A percentile compares a stretch with the other conserved stretches of the same genome.
Conservation (phyloP, 495 filamentous ascomycete species). For the Neurospora pannonica region DNA sequence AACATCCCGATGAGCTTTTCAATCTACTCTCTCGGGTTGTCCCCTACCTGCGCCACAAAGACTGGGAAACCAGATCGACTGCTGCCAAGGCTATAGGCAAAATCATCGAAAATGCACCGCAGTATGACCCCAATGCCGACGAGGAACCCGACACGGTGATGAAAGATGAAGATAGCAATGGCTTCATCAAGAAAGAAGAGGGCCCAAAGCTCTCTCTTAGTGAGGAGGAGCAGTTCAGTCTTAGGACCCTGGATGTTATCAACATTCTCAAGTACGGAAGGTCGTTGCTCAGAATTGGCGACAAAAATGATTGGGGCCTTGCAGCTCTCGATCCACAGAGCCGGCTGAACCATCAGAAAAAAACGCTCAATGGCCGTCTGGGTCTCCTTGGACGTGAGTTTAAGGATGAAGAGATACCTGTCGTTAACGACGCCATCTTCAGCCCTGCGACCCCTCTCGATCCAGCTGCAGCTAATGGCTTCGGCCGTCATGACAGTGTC, state of each 20-base stretch:
- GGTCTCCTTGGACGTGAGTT: constrained; percentile 74
- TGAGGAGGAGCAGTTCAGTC: constrained; percentile 41
- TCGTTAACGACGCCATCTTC: constrained; percentile 26
- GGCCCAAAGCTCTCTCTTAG: background rate
- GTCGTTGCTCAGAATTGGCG: constrained; percentile 69
- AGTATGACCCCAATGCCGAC: constrained; percentile 76
- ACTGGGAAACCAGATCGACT: constrained; percentile 90
- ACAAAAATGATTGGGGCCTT: constrained; percentile 65
- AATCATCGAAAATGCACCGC: constrained; percentile 80
- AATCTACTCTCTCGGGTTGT: constrained; percentile 93
- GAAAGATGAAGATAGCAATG: constrained; percentile 38
- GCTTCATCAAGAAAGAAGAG: constrained; percentile 43
- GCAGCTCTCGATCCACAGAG: constrained; percentile 71
- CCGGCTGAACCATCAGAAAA: constrained; percentile 78
- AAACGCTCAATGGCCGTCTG: constrained; percentile 69
- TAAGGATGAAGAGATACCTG: constrained; percentile 68
- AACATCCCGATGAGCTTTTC: constrained; percentile 94
- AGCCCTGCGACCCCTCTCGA: constrained; percentile 36
- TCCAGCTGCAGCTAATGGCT: constrained; percentile 30
- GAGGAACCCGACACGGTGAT: constrained; percentile 32
- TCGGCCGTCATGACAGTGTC: constrained; percentile 25
- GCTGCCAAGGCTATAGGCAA: constrained; percentile 87
- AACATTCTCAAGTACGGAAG: constrained; percentile 74
- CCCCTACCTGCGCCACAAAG: constrained; percentile 82
- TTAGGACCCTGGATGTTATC: constrained; percentile 68